Evolutionary conservation across 75 land plant species (phyloP), one percentile per base, ranked within the genome.

Genomic region (Cupressus sempervirens): DNA sequence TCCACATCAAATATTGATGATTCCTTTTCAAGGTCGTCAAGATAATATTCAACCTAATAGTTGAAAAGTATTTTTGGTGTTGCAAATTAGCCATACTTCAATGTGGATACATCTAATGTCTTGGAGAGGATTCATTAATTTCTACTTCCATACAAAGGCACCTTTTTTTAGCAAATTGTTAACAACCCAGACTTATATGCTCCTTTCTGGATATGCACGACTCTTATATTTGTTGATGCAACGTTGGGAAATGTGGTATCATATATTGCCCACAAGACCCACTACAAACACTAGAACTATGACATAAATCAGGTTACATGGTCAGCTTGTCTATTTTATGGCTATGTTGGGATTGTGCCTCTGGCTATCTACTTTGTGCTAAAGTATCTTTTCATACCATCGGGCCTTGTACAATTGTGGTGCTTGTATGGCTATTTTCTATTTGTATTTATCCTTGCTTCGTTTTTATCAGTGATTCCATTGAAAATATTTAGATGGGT

Each of bases 141-240:
- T 30, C 93, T 98, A 67, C 86, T 96, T 84, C 98, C 98, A 14
- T 96, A 92, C 85, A 93, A 86, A 84, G 98, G 93, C 67, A 92
- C 76, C 81, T 98, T 98, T 84, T 84, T 85, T 73, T 98, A 98
- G 89, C 96, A 91, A 84, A 95, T 94, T 12, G 76, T 90, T 50
- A 80, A 87, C 85, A 96, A 93, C 83, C 99, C 99, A 41, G 99
- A 98, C 88, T 86, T 98, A 86, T 98, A 98, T 88, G 99, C 99
- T 26, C 99, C 99, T 34, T 98, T 98, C 81, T 98, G 99, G 99
- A 96, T 98, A 79, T 98, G 99, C 92, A 95, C 98, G 18, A 96
- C 99, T 40, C 87, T 98, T 84, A 97, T 98, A 83, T 96, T 98
- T 92, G 98, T 98, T 32, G 96, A 98, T 54, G 99, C 99, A 82